Evolutionary conservation across 768 basidiomycete genomes (phyloP).

Genomic region (Sporobolomyces pararoseus): DNA sequence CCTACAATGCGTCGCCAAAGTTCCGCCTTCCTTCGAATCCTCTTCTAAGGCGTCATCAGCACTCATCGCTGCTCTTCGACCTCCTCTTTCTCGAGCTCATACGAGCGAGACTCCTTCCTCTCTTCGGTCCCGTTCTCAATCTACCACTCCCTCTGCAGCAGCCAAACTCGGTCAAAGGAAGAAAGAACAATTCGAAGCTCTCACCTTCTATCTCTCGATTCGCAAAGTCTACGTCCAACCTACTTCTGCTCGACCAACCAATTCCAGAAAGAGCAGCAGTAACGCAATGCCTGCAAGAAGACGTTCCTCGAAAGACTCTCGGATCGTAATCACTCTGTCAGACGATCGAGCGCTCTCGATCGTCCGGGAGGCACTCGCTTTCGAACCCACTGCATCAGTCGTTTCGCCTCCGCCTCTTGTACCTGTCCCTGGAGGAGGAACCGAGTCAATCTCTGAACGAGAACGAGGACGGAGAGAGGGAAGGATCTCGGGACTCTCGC

Average conservation of each 20-base stretch:
- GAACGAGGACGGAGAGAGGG: no score
- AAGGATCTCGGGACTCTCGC: no score
- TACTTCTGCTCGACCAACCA: not conserved
- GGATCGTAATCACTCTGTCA: constrained; percentile 36
- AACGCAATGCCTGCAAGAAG: not conserved
- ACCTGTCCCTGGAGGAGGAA: no score
- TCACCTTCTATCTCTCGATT: constrained; percentile 39
- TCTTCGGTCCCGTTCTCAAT: not conserved
- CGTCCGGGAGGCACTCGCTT: constrained; percentile 31
- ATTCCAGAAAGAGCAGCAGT: not conserved
- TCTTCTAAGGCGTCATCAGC: constrained; percentile 30
- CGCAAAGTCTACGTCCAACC: not conserved
- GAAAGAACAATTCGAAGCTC: constrained; percentile 27
- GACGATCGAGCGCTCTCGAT: constrained; percentile 33
- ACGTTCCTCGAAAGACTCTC: constrained; percentile 8
- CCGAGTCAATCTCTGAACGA: no score
- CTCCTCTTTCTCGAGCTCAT: constrained; percentile 8
- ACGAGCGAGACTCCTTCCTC: not conserved
- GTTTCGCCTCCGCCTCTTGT: constrained; percentile 4
- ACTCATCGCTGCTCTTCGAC: constrained; percentile 29
- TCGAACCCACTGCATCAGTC: not conserved
- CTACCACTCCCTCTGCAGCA: constrained; percentile 18
- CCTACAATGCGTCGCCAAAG: constrained; percentile 34
- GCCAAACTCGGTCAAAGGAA: constrained; percentile 11
- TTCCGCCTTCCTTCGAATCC: constrained; percentile 1